Evolutionary conservation across 306 rosid genomes (phyloP), one percentile per base, ranked within the genome.

Genomic region (Elaeagnus macrophylla): DNA sequence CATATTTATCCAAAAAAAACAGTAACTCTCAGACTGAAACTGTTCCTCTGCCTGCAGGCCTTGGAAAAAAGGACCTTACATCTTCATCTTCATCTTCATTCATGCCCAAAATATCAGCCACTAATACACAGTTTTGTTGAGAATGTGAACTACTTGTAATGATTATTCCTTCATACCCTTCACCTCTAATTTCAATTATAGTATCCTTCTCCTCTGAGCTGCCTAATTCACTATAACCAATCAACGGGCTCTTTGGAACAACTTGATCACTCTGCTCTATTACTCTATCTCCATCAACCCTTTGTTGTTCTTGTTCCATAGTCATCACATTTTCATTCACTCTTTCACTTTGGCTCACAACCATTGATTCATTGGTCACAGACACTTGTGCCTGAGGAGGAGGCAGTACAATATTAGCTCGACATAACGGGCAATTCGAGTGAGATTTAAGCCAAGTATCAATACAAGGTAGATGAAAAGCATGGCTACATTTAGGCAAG

Each of bases 361-460:
- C 56, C 35, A 66, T 18, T 57, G 53, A 15, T 43, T 60, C 84
- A 17, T 51, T 71, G 42, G 53, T 53, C 12, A 57, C 39, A 38
- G 69, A 54, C 43, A 61, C 17, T 43, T 57, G 39, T 10, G 78
- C 39, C 10, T 75, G 56, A 35, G 80, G 62, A 17, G 53, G 62
- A 59, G 70, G 61, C 49, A 79, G 68, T 44, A 82, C 70, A 6
- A 86, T 64, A 37, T 59, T 69, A 1, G 99, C 86, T 10, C 96
- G 96, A 55, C 99, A 91, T 4, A 91, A 72, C 12, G 99, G 99
- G 73, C 99, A 91, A 60, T 61, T 87, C 9, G 95, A 80, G 68
- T 91, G 99, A 61, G 87, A 87, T 59, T 79, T 77, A 55, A 91
- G 87, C 99, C 99, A 91, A n/a, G 78, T 79, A 53, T 87, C 99